Evolutionary conservation across 148 eudicot genomes (phyloP), one percentile per base, ranked within the genome.

Genomic region (Pouteria glomerata): DNA sequence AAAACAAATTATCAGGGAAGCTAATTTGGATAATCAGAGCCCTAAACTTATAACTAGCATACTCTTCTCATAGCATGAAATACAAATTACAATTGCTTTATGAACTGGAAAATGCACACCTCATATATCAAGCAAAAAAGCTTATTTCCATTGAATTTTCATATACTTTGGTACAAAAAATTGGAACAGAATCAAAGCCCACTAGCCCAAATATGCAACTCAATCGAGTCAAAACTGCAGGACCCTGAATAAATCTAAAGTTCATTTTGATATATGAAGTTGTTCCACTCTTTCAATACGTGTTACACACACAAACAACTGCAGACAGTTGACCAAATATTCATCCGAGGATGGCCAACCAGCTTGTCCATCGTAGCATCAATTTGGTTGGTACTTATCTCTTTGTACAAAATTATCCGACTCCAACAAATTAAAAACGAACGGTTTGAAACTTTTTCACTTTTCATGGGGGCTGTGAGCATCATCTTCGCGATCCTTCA

Each of bases 401-500:
- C 66, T n/a, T 6, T n/a, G 66, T 33, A 52, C 57, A 42, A 76
- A 42, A 24, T 50, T 34, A 56, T 33, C 24, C 4, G 34, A 15
- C n/a, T 59, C 61, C 41, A 26, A 58, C 56, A 62, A 68, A 37
- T 53, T 16, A 74, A 31, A 24, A 37, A 35, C 52, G 66, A 48
- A 35, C 34, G 48, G 41, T 56, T 14, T 1, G 47, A 57, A 68
- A 35, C 23, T 41, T 42, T 89, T 42, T 89, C 82, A 89, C 75
- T 86, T 86, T 29, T 89, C 83, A 69, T 90, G 84, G 57, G 92
- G 92, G 79, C 88, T 82, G 35, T 86, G 79, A 69, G 96, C 90
- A 57, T 86, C 93, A 39, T 97, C 97, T 88, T 91, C 90, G 97
- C 99, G 91, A 45, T 97, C 96, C 86, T 89, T 91, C 82, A 88